Evolutionary conservation across 1,284 basidiomycete species (phyloP), one percentile per base, ranked within the genome.

Genomic region (Neolentinus lepideus): DNA sequence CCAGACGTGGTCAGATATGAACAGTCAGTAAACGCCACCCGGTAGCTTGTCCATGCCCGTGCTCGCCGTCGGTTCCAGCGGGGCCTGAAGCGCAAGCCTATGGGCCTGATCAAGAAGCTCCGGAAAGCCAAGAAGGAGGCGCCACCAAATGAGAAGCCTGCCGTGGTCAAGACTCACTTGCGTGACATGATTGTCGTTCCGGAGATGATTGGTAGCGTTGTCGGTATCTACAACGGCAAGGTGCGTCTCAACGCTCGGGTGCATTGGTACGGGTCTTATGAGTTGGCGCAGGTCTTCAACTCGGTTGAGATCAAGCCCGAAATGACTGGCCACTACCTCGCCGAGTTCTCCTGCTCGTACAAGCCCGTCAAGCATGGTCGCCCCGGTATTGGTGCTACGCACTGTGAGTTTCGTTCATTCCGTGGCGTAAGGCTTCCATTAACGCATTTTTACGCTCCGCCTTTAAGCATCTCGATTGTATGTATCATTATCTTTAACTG

Each of bases 111-210:
- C 75, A 99, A 99, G 85, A 98, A 99, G 78, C 84, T 99, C 64
- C 92, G 97, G 74, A 98, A 97, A 78, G 93, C 97, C 62, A 99
- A 99, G 88, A 98, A 96, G 81, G 95, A 98, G 76, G 93, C 94
- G 47, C 91, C 84, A 59, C 92, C 96, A 67, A 98, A 98, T 78
- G 93, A 98, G 80, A 99, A 99, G 83, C 97, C 97, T 61, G 84
- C 92, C 56, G 91, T 94, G 65, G 94, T 99, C 72, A 99, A 98
- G 85, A 99, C 97, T 56, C 97, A 99, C 78, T 82, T 99, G 65
- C 94, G 96, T 71, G 89, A 99, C 80, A 99, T 99, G 96, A 95
- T 98, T 75, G 88, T 99, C 73, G 96, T 99, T 61, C 97, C 96
- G 57, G 96, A 99, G 82, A 99, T 99, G 97, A 98, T 99, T 73